phyloP scores from a whole-genome alignment of 805 yeast species.

The Myxozyma mucilagina region DNA sequence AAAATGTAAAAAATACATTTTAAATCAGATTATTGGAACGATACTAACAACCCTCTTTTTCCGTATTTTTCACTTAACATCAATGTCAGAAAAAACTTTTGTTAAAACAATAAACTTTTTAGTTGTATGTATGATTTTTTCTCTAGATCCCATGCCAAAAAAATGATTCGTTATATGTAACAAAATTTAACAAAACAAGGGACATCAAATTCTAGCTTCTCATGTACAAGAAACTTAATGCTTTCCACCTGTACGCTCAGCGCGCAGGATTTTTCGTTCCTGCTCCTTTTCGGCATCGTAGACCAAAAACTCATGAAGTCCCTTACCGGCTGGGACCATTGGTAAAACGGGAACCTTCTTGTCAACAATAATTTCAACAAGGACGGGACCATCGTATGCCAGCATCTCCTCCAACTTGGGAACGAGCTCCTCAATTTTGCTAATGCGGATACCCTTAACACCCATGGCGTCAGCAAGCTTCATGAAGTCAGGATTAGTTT shows the following conservation, averaged over 20 bases:
- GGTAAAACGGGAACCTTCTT: constrained; percentile 94
- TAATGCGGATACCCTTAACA: constrained; percentile 73
- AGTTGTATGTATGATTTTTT: too few relatives aligned
- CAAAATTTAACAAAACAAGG: neutral
- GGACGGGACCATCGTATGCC: constrained; percentile 76
- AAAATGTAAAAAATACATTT: too few relatives aligned
- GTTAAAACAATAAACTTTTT: neutral
- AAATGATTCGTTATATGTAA: too few relatives aligned
- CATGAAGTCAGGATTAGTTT: constrained; percentile 88
- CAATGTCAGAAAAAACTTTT: neutral
- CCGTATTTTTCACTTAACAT: neutral
- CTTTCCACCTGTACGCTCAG: constrained; percentile 25
- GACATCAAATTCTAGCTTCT: neutral
- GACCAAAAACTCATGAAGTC: constrained; percentile 84
- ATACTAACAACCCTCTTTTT: neutral
- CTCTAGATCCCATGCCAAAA: neutral
- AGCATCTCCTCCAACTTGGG: constrained; percentile 66
- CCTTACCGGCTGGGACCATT: constrained; percentile 97
- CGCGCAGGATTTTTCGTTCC: constrained; percentile 40
- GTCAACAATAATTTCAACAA: constrained; percentile 88
- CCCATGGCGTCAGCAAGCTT: constrained; percentile 95
- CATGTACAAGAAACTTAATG: neutral
- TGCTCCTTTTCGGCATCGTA: constrained; percentile 82
- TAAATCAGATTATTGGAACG: too few relatives aligned
- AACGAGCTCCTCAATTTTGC: constrained; percentile 64